Base-by-base conservation (phyloP, 495 filamentous ascomycete genomes). In the Penicillium lagena region DNA sequence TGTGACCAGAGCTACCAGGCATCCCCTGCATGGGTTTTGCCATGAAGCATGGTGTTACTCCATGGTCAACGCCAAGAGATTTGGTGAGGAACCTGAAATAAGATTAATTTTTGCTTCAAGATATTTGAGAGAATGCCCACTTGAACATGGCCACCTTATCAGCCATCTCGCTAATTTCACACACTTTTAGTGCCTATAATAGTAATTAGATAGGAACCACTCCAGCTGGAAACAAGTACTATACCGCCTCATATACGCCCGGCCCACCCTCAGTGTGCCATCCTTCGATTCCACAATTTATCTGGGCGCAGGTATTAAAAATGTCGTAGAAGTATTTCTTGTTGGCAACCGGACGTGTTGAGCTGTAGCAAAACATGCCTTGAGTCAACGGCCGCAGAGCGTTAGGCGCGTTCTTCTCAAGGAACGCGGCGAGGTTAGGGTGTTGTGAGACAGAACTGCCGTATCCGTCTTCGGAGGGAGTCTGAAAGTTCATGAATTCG, bases 41-140 rank as follows among this genome's bases (percentile, higher is more conserved):
- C 90, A 96, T 96, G 69, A 96, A 96, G 65, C 89, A 93, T 4
- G 90, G 90, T 1, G 86, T 94, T 50, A 96, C 89, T 36, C 85
- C 87, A 66, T 85, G 82, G 55, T 84, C 83, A 35, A 75, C 80
- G 4, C 83, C 87, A 13, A 95, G 70, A 0, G 85, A 86, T 63
- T 91, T 94, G 34, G 90, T 86, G 1, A 83, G 77, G 46, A 90
- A 85, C 49, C 77, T 82, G 37, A 14, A 35, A 17, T 27, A 33
- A 11, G 39, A 15, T 12, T 29, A 17, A 6, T 43, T 15, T 22
- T 22, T 22, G 22, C 22, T 22, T 4, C 22, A 22, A 22, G 22
- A 4, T 22, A 22, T 22, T 22, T 22, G 4, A 6, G n/a, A 11
- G 12, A 8, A 4, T 34, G 42, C 72, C 46, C 56, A 87, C 77